Evolutionary conservation across 352 stramenopile species (phyloP).

Genomic region (Globisporangium heterothallicum): DNA sequence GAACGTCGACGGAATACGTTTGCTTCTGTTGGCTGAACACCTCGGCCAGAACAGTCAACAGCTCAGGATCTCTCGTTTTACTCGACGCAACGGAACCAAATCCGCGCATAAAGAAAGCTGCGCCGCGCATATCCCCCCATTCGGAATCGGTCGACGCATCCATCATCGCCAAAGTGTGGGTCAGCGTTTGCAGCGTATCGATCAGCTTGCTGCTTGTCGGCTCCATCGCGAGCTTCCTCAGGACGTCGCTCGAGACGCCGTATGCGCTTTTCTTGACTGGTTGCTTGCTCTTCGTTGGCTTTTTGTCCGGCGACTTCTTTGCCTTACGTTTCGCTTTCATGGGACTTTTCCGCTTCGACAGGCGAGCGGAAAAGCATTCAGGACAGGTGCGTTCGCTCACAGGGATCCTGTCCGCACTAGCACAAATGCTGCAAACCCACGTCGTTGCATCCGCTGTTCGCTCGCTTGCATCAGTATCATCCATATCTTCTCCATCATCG

Average conservation of each 20-base stretch:
- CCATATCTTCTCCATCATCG: constrained; percentile 24
- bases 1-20: constrained; percentile 38
- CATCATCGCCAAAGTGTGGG: constrained; percentile 82
- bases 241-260: constrained; percentile 57
- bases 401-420: constrained; percentile 12
- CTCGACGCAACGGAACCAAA: constrained; percentile 28
- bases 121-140: constrained; percentile 47
- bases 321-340: constrained; percentile 23
- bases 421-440: constrained; percentile 32
- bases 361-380: constrained; percentile 27
- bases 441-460: constrained; percentile 10
- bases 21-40: constrained; percentile 41
- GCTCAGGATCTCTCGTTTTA: constrained; percentile 51
- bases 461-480: constrained; percentile 14
- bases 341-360: constrained; percentile 17
- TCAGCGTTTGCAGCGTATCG: constrained; percentile 71
- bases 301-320: constrained; percentile 20
- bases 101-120: constrained; percentile 50
- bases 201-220: constrained; percentile 44
- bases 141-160: constrained; percentile 74
- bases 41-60: constrained; percentile 42
- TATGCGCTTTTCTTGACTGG: constrained; percentile 42
- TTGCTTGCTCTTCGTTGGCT: constrained; percentile 28
- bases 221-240: constrained; percentile 47
- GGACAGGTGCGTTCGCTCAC: constrained; percentile 24